These are phyloP conservation scores for Chytriomyces sp. DNA, from an alignment of 192 early-diverging fungal genomes.

Conservation along the genomic window DNA sequence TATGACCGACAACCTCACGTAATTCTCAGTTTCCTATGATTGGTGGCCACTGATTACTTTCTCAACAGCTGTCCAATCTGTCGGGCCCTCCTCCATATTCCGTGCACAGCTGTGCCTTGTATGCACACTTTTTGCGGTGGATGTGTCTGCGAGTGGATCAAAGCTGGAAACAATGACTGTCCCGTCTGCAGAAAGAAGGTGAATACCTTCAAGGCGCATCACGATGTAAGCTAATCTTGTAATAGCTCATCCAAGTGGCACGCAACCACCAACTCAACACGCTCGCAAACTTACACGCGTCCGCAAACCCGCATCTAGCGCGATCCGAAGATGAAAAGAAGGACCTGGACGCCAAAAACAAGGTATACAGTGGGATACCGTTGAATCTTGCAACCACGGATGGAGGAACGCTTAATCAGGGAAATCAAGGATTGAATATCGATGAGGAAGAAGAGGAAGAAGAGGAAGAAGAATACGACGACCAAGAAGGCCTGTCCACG, in stretches of 20 bases:
- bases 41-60: background rate
- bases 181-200: slow-evolving; percentile 30
- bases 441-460: slow-evolving; percentile 28
- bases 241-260: slow-evolving; percentile 17
- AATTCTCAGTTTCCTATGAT: too few species aligned
- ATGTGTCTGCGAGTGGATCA: slow-evolving; percentile 32
- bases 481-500: slow-evolving; percentile 14
- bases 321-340: slow-evolving; percentile 10
- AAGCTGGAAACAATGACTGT: slow-evolving; percentile 8
- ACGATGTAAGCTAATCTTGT: too few species aligned
- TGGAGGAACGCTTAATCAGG: background rate
- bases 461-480: slow-evolving; percentile 28
- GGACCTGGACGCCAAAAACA: slow-evolving; percentile 26
- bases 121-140: slow-evolving; percentile 42
- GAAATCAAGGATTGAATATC: background rate
- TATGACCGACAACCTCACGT: too few species aligned
- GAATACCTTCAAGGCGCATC: too few species aligned
- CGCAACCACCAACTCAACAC: slow-evolving; percentile 31
- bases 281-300: slow-evolving; percentile 18
- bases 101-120: slow-evolving; percentile 27
- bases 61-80: slow-evolving; percentile 30
- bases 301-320: slow-evolving; percentile 16
- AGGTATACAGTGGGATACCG: background rate
- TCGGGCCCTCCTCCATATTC: slow-evolving; percentile 30
- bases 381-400: background rate